phyloP scores from a whole-genome alignment of 192 early-diverging fungal genomes.

The Jimgerdemannia flammicorona region DNA sequence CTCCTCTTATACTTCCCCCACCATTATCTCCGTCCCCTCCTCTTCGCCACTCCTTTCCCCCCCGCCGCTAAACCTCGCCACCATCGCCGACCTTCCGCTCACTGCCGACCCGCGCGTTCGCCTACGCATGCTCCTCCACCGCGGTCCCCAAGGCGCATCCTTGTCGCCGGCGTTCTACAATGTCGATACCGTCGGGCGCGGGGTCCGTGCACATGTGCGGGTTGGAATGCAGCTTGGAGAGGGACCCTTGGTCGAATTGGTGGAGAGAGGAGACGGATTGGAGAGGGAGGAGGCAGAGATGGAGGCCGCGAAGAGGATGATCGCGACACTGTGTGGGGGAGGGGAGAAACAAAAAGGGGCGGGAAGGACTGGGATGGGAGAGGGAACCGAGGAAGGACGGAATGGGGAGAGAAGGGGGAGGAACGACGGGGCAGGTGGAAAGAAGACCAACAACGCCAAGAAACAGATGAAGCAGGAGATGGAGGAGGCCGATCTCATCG shows the following conservation, averaged over 20 bases:
- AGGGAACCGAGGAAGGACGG: not conserved
- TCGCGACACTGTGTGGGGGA: not conserved
- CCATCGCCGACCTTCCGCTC: not conserved
- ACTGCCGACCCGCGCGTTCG: not conserved
- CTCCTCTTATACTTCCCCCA: not conserved
- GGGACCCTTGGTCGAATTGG: not conserved
- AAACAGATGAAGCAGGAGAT: not conserved
- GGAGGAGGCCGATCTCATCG: not conserved
- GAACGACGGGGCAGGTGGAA: not conserved
- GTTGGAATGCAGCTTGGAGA: not conserved
- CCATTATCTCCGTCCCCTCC: not conserved
- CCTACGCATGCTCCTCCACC: not conserved
- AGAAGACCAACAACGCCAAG: no score
- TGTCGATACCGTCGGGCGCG: not conserved
- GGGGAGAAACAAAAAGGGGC: not conserved
- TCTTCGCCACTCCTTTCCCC: not conserved
- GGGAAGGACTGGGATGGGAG: not conserved
- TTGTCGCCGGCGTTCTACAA: not conserved
- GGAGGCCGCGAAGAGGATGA: not conserved
- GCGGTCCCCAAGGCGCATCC: not conserved
- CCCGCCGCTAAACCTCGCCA: no score
- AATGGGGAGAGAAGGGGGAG: not conserved
- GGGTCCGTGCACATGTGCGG: not conserved
- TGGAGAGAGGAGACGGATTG: not conserved
- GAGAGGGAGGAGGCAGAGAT: not conserved